Percentiles rank a stretch among this genome's conserved stretches.
Conservation (phyloP, 768 basidiomycete species). For the Suillus alpinus region DNA sequence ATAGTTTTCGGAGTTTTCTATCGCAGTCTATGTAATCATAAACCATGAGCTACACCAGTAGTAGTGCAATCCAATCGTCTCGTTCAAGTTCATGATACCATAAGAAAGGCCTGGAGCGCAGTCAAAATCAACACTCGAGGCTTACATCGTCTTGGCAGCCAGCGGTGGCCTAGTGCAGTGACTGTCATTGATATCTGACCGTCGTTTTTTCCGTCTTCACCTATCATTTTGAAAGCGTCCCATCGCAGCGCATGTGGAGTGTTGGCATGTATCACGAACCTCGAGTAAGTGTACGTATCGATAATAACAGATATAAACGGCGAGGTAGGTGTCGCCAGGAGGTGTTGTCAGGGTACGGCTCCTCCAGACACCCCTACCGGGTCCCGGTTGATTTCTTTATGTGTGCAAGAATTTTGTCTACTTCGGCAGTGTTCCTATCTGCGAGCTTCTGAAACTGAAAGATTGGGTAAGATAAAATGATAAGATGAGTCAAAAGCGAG, state of each 20-base stretch:
- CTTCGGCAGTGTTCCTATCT: conserved; percentile 58
- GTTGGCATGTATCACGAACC: background rate
- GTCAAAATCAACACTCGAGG: background rate
- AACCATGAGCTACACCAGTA: background rate
- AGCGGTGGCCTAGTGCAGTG: background rate
- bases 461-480: conserved; percentile 4
- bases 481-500: background rate
- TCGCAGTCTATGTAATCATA: background rate
- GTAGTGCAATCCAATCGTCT: background rate
- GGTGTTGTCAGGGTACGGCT: background rate
- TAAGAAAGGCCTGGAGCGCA: background rate
- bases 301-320: background rate
- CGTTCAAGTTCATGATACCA: background rate
- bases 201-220: background rate
- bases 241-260: no score
- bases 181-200: background rate
- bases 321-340: background rate
- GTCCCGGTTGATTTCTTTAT: conserved; percentile 55
- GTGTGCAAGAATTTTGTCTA: conserved; percentile 62
- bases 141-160: no score
- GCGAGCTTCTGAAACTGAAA: conserved; percentile 72
- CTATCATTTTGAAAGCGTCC: no score
- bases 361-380: conserved; percentile 14
- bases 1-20: background rate
- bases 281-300: background rate